A percentile compares a stretch with the other conserved stretches of the same genome.
Evolutionary conservation across 179 eudicot species (phyloP).

Genomic region (Silene coronaria): DNA sequence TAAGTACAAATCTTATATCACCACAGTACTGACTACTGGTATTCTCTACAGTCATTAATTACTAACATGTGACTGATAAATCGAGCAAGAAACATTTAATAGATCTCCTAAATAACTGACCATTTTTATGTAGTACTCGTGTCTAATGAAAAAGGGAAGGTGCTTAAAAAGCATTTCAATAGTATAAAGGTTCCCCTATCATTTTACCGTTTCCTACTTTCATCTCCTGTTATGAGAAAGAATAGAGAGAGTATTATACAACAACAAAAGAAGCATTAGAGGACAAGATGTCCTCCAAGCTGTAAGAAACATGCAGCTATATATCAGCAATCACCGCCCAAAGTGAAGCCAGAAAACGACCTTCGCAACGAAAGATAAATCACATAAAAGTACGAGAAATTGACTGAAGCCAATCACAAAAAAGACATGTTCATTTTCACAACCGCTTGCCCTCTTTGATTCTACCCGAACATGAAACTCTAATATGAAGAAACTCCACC

Average conservation of each 20-base stretch:
- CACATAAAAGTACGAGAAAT: background rate
- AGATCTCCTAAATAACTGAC: background rate
- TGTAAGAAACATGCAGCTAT: conserved; percentile 3
- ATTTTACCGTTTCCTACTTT: background rate
- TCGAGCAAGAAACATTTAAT: background rate
- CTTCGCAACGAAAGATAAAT: background rate
- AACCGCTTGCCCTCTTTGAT: background rate
- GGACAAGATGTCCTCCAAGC: background rate
- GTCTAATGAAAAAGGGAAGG: background rate
- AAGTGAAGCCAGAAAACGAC: background rate
- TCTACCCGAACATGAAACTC: background rate
- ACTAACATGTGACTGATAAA: background rate
- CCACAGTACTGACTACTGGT: no score
- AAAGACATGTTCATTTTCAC: background rate
- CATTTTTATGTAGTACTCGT: background rate
- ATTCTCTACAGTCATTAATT: background rate
- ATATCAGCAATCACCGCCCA: background rate
- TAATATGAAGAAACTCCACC: background rate
- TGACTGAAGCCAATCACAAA: background rate
- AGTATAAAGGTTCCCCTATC: background rate
- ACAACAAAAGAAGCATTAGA: background rate
- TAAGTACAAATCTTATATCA: background rate
- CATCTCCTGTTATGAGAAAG: background rate
- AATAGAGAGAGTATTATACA: background rate
- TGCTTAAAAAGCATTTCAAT: background rate